phyloP scores from a whole-genome alignment of 192 early-diverging fungal genomes.

The Gigaspora rosea region DNA sequence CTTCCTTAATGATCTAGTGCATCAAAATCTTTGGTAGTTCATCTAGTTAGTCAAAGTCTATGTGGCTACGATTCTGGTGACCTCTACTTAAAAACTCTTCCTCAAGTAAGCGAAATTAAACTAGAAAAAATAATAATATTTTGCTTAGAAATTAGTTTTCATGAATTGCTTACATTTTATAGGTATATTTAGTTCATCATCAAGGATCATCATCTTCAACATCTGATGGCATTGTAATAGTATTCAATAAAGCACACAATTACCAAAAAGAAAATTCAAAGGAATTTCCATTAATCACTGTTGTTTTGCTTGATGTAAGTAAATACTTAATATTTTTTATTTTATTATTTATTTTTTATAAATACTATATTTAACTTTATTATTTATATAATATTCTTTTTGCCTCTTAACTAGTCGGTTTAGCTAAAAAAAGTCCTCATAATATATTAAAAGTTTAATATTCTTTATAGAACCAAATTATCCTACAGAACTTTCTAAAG shows the following conservation, averaged over 20 bases:
- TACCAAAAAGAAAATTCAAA: conserved; percentile 10
- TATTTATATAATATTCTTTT: no score
- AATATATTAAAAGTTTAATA: conserved; percentile 26
- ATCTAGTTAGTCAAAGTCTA: conserved; percentile 26
- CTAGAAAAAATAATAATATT: no score
- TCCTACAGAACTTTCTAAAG: no score
- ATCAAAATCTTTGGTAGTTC: conserved; percentile 29
- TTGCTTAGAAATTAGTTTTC: no score
- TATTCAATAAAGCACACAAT: conserved; percentile 21
- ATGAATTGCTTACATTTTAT: no score
- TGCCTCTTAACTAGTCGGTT: conserved; percentile 1
- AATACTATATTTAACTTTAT: no score
- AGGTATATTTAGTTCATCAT: conserved; percentile 24
- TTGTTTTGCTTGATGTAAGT: conserved; percentile 19
- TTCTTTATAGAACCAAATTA: conserved; percentile 24
- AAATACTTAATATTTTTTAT: no score
- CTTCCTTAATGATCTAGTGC: no score
- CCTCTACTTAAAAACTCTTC: conserved; percentile 19
- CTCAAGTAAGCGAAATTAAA: no score
- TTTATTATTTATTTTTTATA: no score
- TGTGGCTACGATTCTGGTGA: conserved; percentile 23
- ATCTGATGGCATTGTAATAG: conserved; percentile 24
- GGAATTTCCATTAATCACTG: conserved; percentile 6
- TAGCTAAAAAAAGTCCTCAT: conserved; percentile 11
- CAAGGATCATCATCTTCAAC: conserved; percentile 30